A percentile compares a stretch with the other conserved stretches of the same genome.
These are phyloP conservation scores for Rhodotorula sp. DNA, from an alignment of 1,284 basidiomycete species.

Conservation along the genomic window DNA sequence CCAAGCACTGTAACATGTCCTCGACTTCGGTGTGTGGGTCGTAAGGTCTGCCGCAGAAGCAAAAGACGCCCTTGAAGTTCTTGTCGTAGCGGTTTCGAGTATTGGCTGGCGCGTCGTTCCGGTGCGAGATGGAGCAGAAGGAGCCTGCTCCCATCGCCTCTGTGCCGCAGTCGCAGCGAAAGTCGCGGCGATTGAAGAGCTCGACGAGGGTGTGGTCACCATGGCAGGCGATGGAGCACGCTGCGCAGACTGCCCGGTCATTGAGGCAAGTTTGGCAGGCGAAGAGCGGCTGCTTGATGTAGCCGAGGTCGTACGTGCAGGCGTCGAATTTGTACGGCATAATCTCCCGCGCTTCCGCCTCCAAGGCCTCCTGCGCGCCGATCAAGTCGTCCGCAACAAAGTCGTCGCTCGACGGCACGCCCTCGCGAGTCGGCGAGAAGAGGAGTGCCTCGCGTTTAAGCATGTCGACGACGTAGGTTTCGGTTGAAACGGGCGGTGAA, in stretches of 20 bases:
- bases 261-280: constrained; percentile 44
- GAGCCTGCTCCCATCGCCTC: constrained; percentile 35
- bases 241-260: constrained; percentile 50
- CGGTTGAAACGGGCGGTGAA: too few species aligned
- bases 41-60: constrained; percentile 49
- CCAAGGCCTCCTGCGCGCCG: constrained; percentile 47
- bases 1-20: constrained; percentile 46
- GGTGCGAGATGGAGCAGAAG: constrained; percentile 28
- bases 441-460: constrained; percentile 26
- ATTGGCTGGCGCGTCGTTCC: constrained; percentile 32
- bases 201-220: constrained; percentile 44
- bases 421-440: constrained; percentile 37
- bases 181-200: constrained; percentile 41
- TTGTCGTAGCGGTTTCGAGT: constrained; percentile 44
- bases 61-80: constrained; percentile 50
- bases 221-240: constrained; percentile 50
- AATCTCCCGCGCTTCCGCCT: constrained; percentile 48
- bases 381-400: constrained; percentile 47
- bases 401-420: constrained; percentile 35
- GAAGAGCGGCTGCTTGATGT: constrained; percentile 49
- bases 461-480: constrained; percentile 8
- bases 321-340: constrained; percentile 46
- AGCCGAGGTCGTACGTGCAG: constrained; percentile 48
- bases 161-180: constrained; percentile 44
- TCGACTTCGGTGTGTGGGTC: constrained; percentile 49